Base-by-base conservation (phyloP, 2,329 filamentous ascomycete species). In the Trichoderma sp. region DNA sequence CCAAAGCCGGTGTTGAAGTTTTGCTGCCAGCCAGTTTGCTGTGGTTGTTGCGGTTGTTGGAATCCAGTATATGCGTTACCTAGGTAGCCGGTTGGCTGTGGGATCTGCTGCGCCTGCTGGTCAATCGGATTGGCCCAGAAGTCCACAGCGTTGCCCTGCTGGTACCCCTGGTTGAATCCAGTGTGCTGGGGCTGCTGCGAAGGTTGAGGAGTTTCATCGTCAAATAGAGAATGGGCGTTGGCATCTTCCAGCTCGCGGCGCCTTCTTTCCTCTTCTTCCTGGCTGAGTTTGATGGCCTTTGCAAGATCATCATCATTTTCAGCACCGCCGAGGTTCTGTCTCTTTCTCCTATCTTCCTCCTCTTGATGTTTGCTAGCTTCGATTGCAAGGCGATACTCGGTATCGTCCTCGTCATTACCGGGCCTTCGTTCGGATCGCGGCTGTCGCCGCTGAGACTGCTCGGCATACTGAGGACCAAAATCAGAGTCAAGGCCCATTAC, bases 51-150 rank as follows among this genome's bases (percentile, higher is more conserved):
- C 66, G 85, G 81, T 66, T 80, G 76, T 71, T 79, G 81, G 75
- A 81, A 87, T 11, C 84, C 85, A 21, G 85, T 87, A 72, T 87
- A 89, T 32, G 84, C 82, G 72, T 86, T 86, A 66, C 80, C 77
- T 79, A 88, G 82, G 73, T 83, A 91, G n/a, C 93, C 93, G 1
- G 93, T 96, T 3, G 89, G 91, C 78, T 97, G 94, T 2, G 52
- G 64, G n/a, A 66, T 11, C 64, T 66, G 64, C 21, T 43, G 39
- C 18, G 21, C 54, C 55, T 92, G 90, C 66, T 78, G 90, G 69
- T 95, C 92, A 75, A 98, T 91, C 14, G 94, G 93, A 79, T 99
- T 99, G 69, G 95, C 96, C 75, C 96, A 96, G 89, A 96, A 98
- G 81, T 99, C 96, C 21, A 99, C 96, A 14, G 93, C 93, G 68